Percentiles rank a stretch among this genome's conserved stretches.
Conservation (phyloP, 148 eudicot genomes). For the Diospyros lotus region DNA sequence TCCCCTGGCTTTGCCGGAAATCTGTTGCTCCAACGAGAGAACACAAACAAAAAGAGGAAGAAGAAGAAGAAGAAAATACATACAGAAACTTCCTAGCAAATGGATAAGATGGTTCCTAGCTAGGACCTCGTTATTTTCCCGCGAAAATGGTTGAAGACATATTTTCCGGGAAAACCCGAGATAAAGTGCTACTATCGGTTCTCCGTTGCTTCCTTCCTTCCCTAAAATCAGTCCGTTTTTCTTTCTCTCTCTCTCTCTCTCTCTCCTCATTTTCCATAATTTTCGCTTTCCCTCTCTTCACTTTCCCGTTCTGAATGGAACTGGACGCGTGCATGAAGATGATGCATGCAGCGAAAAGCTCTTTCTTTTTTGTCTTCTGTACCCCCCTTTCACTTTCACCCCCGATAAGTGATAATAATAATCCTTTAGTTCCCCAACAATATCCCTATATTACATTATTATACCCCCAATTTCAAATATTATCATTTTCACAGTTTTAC, state of each 20-base stretch:
- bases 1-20: neutral
- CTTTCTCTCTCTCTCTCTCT: neutral
- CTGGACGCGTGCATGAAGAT: too few relatives aligned
- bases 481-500: too few relatives aligned
- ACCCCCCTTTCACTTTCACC: too few relatives aligned
- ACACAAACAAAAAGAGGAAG: neutral
- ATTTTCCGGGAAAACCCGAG: slow-evolving; percentile 13
- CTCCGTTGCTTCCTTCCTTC: neutral
- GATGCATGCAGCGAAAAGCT: too few relatives aligned
- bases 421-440: too few relatives aligned
- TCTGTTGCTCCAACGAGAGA: too few relatives aligned
- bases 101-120: neutral
- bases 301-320: too few relatives aligned
- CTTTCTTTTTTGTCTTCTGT: too few relatives aligned
- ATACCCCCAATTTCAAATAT: too few relatives aligned
- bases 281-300: neutral
- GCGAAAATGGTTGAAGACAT: neutral
- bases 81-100: neutral
- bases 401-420: too few relatives aligned
- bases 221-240: neutral
- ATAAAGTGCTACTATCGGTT: neutral
- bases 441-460: too few relatives aligned
- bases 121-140: slow-evolving; percentile 5
- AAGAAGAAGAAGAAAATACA: neutral
- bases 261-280: neutral